phyloP scores from a whole-genome alignment of 164 flowering plant species.

The Kalanchoe fedtschenkoi region DNA sequence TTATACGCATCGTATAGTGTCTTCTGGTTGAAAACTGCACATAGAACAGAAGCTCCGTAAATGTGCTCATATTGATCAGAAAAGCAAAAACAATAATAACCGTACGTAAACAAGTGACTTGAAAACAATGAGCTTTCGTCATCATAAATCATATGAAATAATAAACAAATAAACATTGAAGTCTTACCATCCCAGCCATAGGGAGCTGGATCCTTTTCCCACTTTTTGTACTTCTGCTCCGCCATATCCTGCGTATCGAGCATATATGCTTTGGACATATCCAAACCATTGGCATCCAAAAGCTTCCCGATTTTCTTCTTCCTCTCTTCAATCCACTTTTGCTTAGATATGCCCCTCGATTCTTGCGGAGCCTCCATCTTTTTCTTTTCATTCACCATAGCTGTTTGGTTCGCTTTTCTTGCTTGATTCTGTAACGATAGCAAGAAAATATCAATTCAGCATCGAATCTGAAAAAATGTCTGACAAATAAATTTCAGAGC shows the following conservation, averaged over 20 bases:
- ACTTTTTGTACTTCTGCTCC: conserved; percentile 70
- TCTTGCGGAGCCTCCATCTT: conserved; percentile 71
- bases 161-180: neutral
- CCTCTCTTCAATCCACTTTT: conserved; percentile 92
- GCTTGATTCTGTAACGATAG: conserved; percentile 63
- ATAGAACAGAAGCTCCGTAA: conserved; percentile 3
- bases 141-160: neutral
- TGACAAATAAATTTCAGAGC: neutral
- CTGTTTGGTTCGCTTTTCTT: conserved; percentile 82
- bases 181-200: conserved; percentile 89
- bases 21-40: conserved; percentile 87
- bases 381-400: conserved; percentile 86
- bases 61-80: too few species aligned
- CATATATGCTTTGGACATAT: conserved; percentile 84
- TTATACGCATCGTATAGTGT: conserved; percentile 86
- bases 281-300: conserved; percentile 87
- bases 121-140: neutral
- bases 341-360: conserved; percentile 88
- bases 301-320: conserved; percentile 91
- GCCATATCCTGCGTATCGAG: conserved; percentile 86
- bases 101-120: neutral
- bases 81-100: too few species aligned
- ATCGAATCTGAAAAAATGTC: neutral
- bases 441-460: neutral
- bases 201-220: conserved; percentile 95